Conservation (phyloP, 73 alveolate species). For the Durusdinium trenchii region DNA sequence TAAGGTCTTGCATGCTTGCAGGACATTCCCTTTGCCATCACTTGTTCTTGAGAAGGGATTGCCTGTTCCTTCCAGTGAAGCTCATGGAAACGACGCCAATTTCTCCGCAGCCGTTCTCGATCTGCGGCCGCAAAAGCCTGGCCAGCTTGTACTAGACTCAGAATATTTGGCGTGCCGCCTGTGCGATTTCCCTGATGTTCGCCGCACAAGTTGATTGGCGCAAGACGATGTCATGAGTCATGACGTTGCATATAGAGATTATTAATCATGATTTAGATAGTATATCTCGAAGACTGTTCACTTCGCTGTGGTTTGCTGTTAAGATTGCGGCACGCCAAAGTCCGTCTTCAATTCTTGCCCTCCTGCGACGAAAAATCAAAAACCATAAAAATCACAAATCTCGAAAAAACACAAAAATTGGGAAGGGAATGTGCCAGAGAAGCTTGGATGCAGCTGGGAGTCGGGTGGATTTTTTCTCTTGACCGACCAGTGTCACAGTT, state of each 20-base stretch:
- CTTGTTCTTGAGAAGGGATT: neutral
- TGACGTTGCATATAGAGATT: neutral
- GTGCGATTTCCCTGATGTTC: neutral
- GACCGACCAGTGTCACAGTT: too few relatives aligned
- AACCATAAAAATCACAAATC: conserved; percentile 74
- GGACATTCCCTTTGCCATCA: too few relatives aligned
- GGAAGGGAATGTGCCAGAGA: conserved; percentile 86
- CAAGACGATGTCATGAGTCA: too few relatives aligned
- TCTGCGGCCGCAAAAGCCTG: conserved; percentile 93
- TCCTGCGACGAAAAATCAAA: conserved; percentile 63
- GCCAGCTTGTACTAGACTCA: conserved; percentile 89
- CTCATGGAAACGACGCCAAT: neutral
- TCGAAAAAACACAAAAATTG: conserved; percentile 49
- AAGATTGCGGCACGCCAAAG: conserved; percentile 16
- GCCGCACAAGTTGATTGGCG: neutral
- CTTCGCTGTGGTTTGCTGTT: neutral
- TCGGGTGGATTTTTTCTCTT: neutral
- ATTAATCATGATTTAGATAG: neutral
- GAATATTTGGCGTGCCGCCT: conserved; percentile 62
- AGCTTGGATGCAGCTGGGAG: neutral
- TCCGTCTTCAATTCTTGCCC: conserved; percentile 47
- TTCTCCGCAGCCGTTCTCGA: conserved; percentile 83
- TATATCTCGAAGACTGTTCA: neutral
- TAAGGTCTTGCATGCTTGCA: too few relatives aligned
- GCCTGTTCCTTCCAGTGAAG: neutral